These are phyloP conservation scores for Rhizopus arrhizus DNA, from an alignment of 371 early-diverging fungal genomes.

Conservation along the genomic window DNA sequence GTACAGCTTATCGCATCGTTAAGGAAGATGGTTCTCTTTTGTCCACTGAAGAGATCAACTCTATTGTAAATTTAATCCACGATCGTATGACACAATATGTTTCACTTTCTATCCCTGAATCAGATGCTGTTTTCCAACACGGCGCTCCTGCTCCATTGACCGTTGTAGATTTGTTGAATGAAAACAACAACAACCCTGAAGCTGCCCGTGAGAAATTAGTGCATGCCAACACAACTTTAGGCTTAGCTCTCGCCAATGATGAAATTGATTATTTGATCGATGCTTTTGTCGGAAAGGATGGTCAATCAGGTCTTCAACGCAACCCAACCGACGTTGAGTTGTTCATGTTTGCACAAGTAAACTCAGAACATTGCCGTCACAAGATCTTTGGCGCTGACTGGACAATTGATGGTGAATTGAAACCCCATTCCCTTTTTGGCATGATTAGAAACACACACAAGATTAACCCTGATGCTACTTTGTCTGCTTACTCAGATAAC, in stretches of 20 bases:
- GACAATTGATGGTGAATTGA: constrained; percentile 86
- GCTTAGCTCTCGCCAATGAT: constrained; percentile 90
- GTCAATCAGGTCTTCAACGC: constrained; percentile 57
- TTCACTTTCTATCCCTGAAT: constrained; percentile 59
- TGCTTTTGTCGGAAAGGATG: constrained; percentile 72
- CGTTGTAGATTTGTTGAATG: constrained; percentile 63
- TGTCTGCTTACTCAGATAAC: constrained; percentile 97
- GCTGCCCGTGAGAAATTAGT: constrained; percentile 67
- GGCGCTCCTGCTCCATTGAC: constrained; percentile 79
- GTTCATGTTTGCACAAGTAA: constrained; percentile 99
- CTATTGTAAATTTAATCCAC: constrained; percentile 66
- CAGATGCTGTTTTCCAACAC: constrained; percentile 73
- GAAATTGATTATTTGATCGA: constrained; percentile 93
- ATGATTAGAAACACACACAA: constrained; percentile 95
- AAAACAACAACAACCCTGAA: constrained; percentile 34
- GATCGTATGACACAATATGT: constrained; percentile 95
- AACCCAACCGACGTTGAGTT: constrained; percentile 98
- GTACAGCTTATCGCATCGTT: constrained; percentile 67
- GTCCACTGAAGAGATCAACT: constrained; percentile 38
- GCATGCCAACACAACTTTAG: constrained; percentile 84
- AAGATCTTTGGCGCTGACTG: constrained; percentile 96
- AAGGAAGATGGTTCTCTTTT: constrained; percentile 39
- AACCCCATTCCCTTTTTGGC: constrained; percentile 83
- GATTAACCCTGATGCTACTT: constrained; percentile 72
- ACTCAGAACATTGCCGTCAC: constrained; percentile 98